Evolutionary conservation across 208 protist genomes (phyloP).

Genomic region (Endotrypanum monterogeii): DNA sequence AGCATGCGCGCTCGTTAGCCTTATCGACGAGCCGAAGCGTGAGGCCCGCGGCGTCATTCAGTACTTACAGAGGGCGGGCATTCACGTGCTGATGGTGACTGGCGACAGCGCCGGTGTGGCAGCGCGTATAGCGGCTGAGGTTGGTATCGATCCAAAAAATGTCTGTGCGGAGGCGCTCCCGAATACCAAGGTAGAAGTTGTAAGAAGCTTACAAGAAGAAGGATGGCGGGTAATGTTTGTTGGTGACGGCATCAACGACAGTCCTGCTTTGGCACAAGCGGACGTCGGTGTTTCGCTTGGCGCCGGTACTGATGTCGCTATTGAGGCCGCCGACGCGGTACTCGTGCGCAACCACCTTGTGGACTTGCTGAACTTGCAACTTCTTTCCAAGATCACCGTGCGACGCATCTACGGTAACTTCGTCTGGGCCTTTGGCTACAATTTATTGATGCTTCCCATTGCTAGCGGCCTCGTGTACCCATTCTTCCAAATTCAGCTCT

Average conservation of each 20-base stretch:
- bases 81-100: slow-evolving; percentile 79
- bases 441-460: slow-evolving; percentile 83
- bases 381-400: slow-evolving; percentile 68
- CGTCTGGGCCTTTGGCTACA: slow-evolving; percentile 90
- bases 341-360: slow-evolving; percentile 77
- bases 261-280: slow-evolving; percentile 82
- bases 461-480: slow-evolving; percentile 82
- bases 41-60: slow-evolving; percentile 81
- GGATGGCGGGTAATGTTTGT: slow-evolving; percentile 76
- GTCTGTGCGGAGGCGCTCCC: slow-evolving; percentile 88
- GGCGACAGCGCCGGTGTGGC: slow-evolving; percentile 85
- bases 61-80: slow-evolving; percentile 46
- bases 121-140: slow-evolving; percentile 46
- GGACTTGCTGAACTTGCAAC: slow-evolving; percentile 67
- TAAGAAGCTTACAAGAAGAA: slow-evolving; percentile 67
- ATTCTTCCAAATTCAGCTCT: slow-evolving; percentile 60
- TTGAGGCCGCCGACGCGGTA: slow-evolving; percentile 84
- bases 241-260: slow-evolving; percentile 93
- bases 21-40: slow-evolving; percentile 87
- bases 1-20: slow-evolving; percentile 51
- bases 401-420: slow-evolving; percentile 89
- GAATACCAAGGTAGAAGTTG: slow-evolving; percentile 75
- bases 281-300: slow-evolving; percentile 90
- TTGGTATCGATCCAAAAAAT: slow-evolving; percentile 73
- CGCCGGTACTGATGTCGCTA: slow-evolving; percentile 80